Evolutionary conservation across 345 rosid species (phyloP), one percentile per base, ranked within the genome.

Genomic region (Tarenaya hassleriana): DNA sequence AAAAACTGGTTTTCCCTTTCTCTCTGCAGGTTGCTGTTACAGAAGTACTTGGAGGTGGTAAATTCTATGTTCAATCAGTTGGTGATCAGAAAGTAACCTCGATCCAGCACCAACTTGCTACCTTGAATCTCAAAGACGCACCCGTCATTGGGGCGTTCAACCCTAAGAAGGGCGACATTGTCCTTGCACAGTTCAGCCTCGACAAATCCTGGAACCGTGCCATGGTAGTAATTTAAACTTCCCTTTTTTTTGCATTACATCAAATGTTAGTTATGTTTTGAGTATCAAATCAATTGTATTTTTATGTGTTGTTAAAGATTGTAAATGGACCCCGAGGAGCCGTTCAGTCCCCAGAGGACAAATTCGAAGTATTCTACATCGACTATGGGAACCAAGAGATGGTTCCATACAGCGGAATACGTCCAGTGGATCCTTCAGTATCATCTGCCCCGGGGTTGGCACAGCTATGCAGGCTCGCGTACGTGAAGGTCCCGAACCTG

Each of bases 181-280:
- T 94, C 44, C 97, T 94, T 57, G 95, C 99, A 57, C 99, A 94
- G 69, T 86, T 82, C 64, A 88, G 97, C 41, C 75, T 82, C 5
- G 99, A 94, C 71, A 82, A 94, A 58, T 86, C 99, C 45, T 94
- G 99, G 99, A 94, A 94, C 62, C 75, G 99, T 53, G 97, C 99
- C 55, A 75, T 88, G 97, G 99, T 94, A 72, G 71, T 79, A 37
- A 16, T 60, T 32, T 41, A 40, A 46, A 38, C 16, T 20, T 50
- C 19, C 32, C 41, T 8, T 20, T 16, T 40, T 17, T 47, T 8
- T 8, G 12, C 60, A 9, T 32, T n/a, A 4, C 11, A 4, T 63
- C 32, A 39, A 24, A 12, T 51, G 38, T 33, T 16, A 18, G 24
- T 47, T n/a, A 37, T 37, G 8, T 37, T 37, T 37, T 37, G 41